Evolutionary conservation across 139 green algal species (phyloP).

Genomic region (Prasinococcaceae sp.): DNA sequence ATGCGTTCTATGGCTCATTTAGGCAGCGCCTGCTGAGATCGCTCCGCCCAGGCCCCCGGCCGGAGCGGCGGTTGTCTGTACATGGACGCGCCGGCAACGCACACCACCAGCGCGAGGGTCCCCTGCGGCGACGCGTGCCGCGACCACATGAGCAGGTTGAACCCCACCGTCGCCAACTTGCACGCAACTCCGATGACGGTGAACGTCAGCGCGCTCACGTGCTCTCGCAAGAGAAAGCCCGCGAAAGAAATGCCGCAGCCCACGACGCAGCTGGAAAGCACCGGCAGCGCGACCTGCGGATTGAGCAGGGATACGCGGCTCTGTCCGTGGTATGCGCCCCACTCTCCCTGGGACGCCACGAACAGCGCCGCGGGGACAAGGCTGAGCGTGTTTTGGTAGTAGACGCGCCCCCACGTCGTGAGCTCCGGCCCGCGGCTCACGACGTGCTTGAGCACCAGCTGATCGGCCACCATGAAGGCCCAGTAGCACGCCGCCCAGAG

Average conservation of each 20-base stretch:
- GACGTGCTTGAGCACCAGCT: constrained; percentile 54
- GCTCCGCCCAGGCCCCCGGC: too few relatives aligned
- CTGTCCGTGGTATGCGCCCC: too few relatives aligned
- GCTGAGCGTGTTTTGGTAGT: constrained; percentile 37
- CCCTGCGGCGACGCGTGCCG: constrained; percentile 25
- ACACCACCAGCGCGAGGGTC: constrained; percentile 21
- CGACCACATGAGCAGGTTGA: constrained; percentile 44
- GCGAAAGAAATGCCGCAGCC: constrained; percentile 39
- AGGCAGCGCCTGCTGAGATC: too few relatives aligned
- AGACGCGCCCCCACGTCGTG: constrained; percentile 51
- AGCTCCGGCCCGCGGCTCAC: constrained; percentile 49
- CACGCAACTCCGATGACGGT: constrained; percentile 62
- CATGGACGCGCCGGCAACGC: too few relatives aligned
- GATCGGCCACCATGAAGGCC: constrained; percentile 44
- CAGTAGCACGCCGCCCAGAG: constrained; percentile 28
- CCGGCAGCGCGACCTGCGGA: constrained; percentile 5
- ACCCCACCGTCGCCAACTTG: constrained; percentile 46
- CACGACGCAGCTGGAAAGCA: constrained; percentile 40
- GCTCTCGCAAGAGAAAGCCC: constrained; percentile 38
- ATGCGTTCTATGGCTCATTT: too few relatives aligned
- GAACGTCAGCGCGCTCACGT: constrained; percentile 44
- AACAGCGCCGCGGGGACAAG: constrained; percentile 13
- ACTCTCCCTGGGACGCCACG: too few relatives aligned
- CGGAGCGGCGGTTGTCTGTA: too few relatives aligned
- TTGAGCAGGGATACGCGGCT: constrained; percentile 9